Evolutionary conservation across 2,329 filamentous ascomycete genomes (phyloP), one percentile per base, ranked within the genome.

Genomic region (Talaromyces sp.): DNA sequence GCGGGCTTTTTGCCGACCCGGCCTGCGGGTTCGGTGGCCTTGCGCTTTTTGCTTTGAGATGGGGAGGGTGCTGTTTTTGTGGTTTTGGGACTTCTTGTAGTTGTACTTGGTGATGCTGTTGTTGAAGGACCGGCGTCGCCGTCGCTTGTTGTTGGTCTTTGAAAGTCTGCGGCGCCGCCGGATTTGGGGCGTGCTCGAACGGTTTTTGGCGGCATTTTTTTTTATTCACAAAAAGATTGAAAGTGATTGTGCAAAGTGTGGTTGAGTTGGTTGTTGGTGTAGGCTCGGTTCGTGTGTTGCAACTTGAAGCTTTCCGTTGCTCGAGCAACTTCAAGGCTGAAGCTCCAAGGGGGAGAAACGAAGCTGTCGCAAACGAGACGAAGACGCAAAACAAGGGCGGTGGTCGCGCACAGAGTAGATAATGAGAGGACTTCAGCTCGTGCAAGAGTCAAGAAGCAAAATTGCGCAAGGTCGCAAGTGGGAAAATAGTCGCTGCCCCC

Each of bases 121-220:
- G 54, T 33, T 39, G 60, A 62, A 27, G 60, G 60, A 44, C 57
- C 52, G 30, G 57, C 66, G 30, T 62, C 33, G 55, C 49, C 62
- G 61, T 60, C 57, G 54, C 44, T 47, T 47, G 44, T 39, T 39
- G 55, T 39, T 39, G 60, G 47, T 53, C 61, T 65, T 57, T 62
- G 64, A 44, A 67, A 62, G 59, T 32, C 36, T 44, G 30, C 47
- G 49, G 36, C 55, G 56, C 59, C 60, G 44, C 62, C 54, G 22
- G 67, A 61, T 55, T 72, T 73, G 54, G 62, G 68, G 47, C 49
- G 63, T 25, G 62, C 61, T 64, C 63, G 60, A 28, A 66, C 68
- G 39, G 64, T 65, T 61, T 73, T 75, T 9, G 70, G 72, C 25
- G 69, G 70, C 71, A 75, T 74, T 25, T 55, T 59, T 1, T 8